Conservation (phyloP, 768 basidiomycete species). For the Suillus subalutaceus region DNA sequence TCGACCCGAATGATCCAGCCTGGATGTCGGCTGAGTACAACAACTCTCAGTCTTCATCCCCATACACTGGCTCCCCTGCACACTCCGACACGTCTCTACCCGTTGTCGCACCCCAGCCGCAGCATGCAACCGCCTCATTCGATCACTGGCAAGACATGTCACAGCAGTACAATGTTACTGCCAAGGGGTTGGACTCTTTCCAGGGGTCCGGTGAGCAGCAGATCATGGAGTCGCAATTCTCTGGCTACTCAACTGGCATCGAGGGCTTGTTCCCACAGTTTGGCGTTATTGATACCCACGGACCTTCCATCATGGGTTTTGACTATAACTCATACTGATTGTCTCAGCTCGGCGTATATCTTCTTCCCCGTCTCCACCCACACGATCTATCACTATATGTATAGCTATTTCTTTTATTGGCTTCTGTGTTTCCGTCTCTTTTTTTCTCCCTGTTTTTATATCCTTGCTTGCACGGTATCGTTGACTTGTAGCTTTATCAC, state of each 20-base stretch:
- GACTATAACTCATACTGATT: slow-evolving; percentile 4
- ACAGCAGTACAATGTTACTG: not conserved
- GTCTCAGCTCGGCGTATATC: not conserved
- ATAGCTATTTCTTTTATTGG: slow-evolving; percentile 10
- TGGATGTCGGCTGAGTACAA: slow-evolving; percentile 20
- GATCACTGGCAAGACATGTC: slow-evolving; percentile 25
- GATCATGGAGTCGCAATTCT: not conserved
- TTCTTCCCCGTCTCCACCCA: not conserved
- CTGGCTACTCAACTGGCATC: slow-evolving; percentile 8
- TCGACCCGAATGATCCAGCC: slow-evolving; percentile 17
- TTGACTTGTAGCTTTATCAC: slow-evolving; percentile 6
- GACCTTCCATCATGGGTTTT: slow-evolving; percentile 6
- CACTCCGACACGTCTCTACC: slow-evolving; percentile 33
- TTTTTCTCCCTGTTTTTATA: slow-evolving; percentile 4
- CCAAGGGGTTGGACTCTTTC: not conserved
- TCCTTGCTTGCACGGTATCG: slow-evolving; percentile 6
- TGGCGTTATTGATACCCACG: slow-evolving; percentile 1
- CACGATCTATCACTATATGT: slow-evolving; percentile 9
- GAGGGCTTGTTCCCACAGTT: slow-evolving; percentile 10
- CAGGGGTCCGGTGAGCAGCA: not conserved
- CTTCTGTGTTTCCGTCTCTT: not conserved
- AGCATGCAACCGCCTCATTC: slow-evolving; percentile 17
- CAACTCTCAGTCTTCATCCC: slow-evolving; percentile 37
- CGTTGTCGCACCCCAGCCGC: slow-evolving; percentile 31
- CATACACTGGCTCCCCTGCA: slow-evolving; percentile 46